Base-by-base conservation (phyloP, 495 filamentous ascomycete genomes). In the Parathielavia appendiculata region DNA sequence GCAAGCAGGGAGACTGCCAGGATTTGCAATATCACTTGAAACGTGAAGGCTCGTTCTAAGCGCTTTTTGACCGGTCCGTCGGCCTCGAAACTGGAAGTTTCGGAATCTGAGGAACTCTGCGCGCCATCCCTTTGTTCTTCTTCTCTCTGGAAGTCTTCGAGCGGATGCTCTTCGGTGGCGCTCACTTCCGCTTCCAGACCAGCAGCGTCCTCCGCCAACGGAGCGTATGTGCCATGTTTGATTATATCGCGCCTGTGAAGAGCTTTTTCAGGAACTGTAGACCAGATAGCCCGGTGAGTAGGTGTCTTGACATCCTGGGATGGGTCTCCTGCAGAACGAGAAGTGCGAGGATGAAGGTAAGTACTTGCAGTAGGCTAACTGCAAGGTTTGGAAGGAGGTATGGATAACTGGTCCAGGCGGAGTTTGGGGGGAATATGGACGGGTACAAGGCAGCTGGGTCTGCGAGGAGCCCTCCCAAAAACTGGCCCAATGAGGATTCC, bases 401-500 rank as follows among this genome's bases (percentile, higher is more conserved):
- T 35, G 12, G 51, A 16, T 49, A 26, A 1, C 3, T n/a, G 16
- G 22, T 19, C 58, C 58, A 60, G 9, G 55, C 3, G n/a, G 58
- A 60, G 38, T 55, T 36, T 7, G 1, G 14, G 17, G 51, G 12
- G 17, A 60, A 60, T 17, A 51, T 12, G 10, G 44, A 40, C n/a
- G 58, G 58, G 36, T 60, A 60, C 2, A 23, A 8, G 35, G 23
- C 16, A 13, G 30, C 36, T 16, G 58, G 58, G 13, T 60, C 30
- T 26, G 58, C 58, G 13, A 60, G 36, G 10, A 60, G 45, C 5
- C 58, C 58, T 20, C 58, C 58, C 4, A 60, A 30, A n/a, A 12
- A 60, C 52, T n/a, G 52, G 58, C 10, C 58, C 58, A 13, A 56
- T 11, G 23, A 60, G 52, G 39, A 44, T 45, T 17, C 57, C 57